Base-by-base conservation (phyloP, 2,329 filamentous ascomycete species). In the Teratosphaeria pseudoeucalypti region DNA sequence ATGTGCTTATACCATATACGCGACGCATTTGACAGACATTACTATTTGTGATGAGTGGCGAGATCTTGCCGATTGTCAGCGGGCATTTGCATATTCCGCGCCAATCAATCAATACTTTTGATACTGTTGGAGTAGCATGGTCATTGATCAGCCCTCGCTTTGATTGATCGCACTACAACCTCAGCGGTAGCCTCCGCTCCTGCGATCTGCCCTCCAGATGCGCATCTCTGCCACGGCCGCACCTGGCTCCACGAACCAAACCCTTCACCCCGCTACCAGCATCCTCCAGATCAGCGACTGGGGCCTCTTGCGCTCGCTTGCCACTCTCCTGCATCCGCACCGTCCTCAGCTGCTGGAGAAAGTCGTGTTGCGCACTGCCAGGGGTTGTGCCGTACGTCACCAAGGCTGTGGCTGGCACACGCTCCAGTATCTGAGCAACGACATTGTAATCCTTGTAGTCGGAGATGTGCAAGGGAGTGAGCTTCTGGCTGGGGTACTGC, bases 361-460 rank as follows among this genome's bases (percentile, higher is more conserved):
- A 47, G 6, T 53, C 49, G 47, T 47, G 54, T 37, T 64, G 62
- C 37, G 26, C n/a, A 39, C 60, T 65, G 6, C 54, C 60, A 34
- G 57, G 57, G 34, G 57, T 58, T 11, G 61, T 60, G 3, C 60
- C 64, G 55, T 60, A 68, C 26, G 55, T 4, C 1, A 68, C 32
- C 11, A 59, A 58, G 27, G 61, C 60, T 2, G 12, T 43, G 29
- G 58, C 60, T 7, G 65, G 63, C 12, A 66, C 49, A 14, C 63
- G 61, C 47, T 64, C 61, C 26, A 66, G 53, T 14, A 66, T 59
- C 56, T 67, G 64, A 52, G 57, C 49, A 9, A 64, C 58, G 12
- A 64, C 56, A 34, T 58, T 60, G 53, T 54, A 57, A 16, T 59
- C 57, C 1, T 49, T 47, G 26, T 57, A 49, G 27, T 58, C 34